A percentile compares a stretch with the other conserved stretches of the same genome.
Evolutionary conservation across 2,329 filamentous ascomycete species (phyloP).

Genomic region (Beauveria sp.): DNA sequence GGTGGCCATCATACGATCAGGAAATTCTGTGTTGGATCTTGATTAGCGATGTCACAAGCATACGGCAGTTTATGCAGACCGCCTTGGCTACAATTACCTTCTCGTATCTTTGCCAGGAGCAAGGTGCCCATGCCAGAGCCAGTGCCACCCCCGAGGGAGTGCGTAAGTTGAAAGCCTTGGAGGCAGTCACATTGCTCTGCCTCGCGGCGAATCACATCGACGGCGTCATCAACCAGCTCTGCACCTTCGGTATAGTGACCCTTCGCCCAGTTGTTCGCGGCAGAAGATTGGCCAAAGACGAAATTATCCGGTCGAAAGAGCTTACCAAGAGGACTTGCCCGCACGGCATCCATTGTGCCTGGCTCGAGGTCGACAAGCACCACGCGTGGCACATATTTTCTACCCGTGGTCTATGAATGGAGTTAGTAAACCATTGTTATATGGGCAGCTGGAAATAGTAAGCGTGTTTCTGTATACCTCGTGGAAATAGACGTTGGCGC

Average conservation of each 20-base stretch:
- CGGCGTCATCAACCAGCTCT: constrained; percentile 94
- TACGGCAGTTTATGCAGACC: no score
- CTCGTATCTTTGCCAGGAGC: constrained; percentile 99
- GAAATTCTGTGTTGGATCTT: constrained; percentile 54
- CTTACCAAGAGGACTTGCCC: constrained; percentile 94
- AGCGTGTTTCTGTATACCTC: constrained; percentile 32
- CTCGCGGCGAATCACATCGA: constrained; percentile 97
- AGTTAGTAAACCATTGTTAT: no score
- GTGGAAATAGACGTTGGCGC: constrained; percentile 99
- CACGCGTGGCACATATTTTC: constrained; percentile 91
- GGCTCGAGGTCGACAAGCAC: constrained; percentile 99
- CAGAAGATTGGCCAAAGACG: constrained; percentile 97
- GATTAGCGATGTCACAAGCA: no score
- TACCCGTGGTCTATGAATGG: constrained; percentile 65
- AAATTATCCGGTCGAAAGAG: constrained; percentile 99
- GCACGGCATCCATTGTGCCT: constrained; percentile 98
- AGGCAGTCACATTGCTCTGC: constrained; percentile 99
- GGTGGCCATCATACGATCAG: constrained; percentile 99
- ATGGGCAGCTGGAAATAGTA: no score
- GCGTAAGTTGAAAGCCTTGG: constrained; percentile 99
- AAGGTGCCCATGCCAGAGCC: constrained; percentile 99
- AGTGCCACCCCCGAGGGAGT: constrained; percentile 99
- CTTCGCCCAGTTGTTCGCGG: constrained; percentile 99
- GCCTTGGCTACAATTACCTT: constrained; percentile 36
- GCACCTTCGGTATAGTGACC: constrained; percentile 99